phyloP scores from a whole-genome alignment of 805 yeast genomes.

The Metschnikowia rubicola region DNA sequence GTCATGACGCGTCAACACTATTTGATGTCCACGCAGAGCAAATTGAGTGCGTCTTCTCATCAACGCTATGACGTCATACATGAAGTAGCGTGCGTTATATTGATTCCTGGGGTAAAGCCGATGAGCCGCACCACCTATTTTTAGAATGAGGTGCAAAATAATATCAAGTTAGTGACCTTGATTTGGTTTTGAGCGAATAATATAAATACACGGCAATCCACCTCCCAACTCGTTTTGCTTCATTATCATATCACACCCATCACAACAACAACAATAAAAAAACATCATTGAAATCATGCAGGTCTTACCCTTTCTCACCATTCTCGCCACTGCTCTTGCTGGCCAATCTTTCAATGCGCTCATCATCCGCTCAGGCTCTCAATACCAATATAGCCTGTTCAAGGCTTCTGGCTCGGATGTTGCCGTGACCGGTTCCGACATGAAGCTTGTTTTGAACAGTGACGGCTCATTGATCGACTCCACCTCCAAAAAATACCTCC shows the following conservation, averaged over 20 bases:
- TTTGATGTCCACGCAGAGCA: not conserved
- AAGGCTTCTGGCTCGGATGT: slow-evolving; percentile 8
- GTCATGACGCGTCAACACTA: not conserved
- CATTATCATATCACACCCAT: too few species aligned
- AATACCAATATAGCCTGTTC: slow-evolving; percentile 20
- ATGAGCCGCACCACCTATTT: too few species aligned
- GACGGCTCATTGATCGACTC: slow-evolving; percentile 23
- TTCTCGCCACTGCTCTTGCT: slow-evolving; percentile 25
- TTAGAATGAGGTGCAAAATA: too few species aligned
- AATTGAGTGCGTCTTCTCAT: not conserved
- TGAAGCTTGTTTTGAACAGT: slow-evolving; percentile 21
- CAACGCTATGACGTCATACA: too few species aligned
- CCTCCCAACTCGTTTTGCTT: too few species aligned
- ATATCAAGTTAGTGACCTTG: too few species aligned
- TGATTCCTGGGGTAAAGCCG: too few species aligned
- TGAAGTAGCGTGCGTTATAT: too few species aligned
- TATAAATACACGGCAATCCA: too few species aligned
- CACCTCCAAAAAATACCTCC: slow-evolving; percentile 17
- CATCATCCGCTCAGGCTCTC: slow-evolving; percentile 26
- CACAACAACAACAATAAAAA: too few species aligned
- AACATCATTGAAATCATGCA: slow-evolving; percentile 3
- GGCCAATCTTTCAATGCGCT: slow-evolving; percentile 20
- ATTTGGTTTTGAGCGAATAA: too few species aligned
- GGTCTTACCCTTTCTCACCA: slow-evolving; percentile 18
- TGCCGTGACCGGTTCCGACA: slow-evolving; percentile 12